Percentiles rank a stretch among this genome's conserved stretches.
These are phyloP conservation scores for Monilinia vaccinii-corymbosi DNA, from an alignment of 2,329 filamentous ascomycete species.

Conservation along the genomic window DNA sequence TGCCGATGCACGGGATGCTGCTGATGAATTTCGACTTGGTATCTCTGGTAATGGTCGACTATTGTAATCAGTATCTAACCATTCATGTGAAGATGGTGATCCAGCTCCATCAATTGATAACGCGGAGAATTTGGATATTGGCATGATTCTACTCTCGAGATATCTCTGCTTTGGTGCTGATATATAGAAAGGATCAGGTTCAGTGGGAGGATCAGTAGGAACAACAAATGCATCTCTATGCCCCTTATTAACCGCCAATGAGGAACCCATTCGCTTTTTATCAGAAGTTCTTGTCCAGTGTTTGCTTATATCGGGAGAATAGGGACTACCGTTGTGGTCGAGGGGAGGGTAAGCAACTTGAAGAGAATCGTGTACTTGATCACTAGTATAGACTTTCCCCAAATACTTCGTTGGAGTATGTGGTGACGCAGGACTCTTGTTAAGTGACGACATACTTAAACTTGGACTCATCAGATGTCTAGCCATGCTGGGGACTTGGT, in stretches of 20 bases:
- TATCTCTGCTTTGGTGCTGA: not conserved
- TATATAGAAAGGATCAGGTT: conserved; percentile 1
- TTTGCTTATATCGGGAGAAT: not conserved
- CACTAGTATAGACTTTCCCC: conserved; percentile 8
- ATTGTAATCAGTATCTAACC: conserved; percentile 1
- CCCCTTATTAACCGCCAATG: not conserved
- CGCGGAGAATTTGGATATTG: not conserved
- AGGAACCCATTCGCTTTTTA: not conserved
- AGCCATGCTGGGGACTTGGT: not conserved
- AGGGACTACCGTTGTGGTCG: not conserved
- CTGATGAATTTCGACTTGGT: conserved; percentile 3
- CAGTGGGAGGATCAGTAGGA: not conserved
- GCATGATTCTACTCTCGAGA: not conserved
- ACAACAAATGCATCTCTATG: conserved; percentile 6
- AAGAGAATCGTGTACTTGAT: conserved; percentile 7
- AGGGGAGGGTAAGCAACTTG: not conserved
- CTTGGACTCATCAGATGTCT: not conserved
- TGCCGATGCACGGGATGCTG: conserved; percentile 3
- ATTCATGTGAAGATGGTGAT: not conserved
- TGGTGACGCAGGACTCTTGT: not conserved
- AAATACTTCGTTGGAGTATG: conserved; percentile 7
- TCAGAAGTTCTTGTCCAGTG: not conserved
- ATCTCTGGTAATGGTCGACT: conserved; percentile 4
- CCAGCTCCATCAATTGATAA: not conserved
- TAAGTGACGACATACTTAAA: not conserved